These are phyloP conservation scores for Tylopilus rubrobrunneus DNA, from an alignment of 768 basidiomycete species.

Conservation along the genomic window DNA sequence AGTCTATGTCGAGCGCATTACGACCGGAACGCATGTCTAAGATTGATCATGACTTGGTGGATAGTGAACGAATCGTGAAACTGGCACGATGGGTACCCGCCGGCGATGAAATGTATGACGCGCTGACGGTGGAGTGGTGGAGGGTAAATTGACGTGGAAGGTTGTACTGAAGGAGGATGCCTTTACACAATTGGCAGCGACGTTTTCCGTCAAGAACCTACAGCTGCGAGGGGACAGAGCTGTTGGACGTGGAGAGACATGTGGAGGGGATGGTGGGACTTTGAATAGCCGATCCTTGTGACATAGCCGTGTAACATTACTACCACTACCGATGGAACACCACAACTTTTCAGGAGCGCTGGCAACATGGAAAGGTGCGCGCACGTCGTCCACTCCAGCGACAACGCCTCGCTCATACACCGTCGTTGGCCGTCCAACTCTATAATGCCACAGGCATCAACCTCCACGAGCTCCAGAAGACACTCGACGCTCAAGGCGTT, in stretches of 20 bases:
- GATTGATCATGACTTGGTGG: slow-evolving; percentile 17
- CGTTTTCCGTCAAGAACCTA: slow-evolving; percentile 10
- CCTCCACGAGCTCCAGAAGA: slow-evolving; percentile 87
- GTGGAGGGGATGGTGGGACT: slow-evolving; percentile 11
- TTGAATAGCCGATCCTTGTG: too few species aligned
- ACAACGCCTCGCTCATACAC: slow-evolving; percentile 1
- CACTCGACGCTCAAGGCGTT: slow-evolving; percentile 86
- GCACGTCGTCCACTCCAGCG: background rate
- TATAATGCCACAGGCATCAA: slow-evolving; percentile 60
- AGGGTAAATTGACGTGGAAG: slow-evolving; percentile 10
- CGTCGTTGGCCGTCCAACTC: background rate
- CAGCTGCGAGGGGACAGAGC: slow-evolving; percentile 10
- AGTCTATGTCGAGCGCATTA: slow-evolving; percentile 15
- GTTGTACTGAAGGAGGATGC: slow-evolving; percentile 13
- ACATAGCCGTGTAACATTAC: background rate
- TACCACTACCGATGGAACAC: slow-evolving; percentile 35
- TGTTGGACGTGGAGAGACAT: slow-evolving; percentile 16
- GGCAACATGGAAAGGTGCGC: slow-evolving; percentile 84
- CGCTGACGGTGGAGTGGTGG: slow-evolving; percentile 17
- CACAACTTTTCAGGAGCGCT: slow-evolving; percentile 92
- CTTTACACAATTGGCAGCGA: slow-evolving; percentile 3
- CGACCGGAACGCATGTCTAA: slow-evolving; percentile 3
- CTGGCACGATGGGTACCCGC: slow-evolving; percentile 12
- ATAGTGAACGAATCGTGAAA: slow-evolving; percentile 10
- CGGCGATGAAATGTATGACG: background rate